These are phyloP conservation scores for Jatropha podagrica DNA, from an alignment of 441 rosid species.

Conservation along the genomic window DNA sequence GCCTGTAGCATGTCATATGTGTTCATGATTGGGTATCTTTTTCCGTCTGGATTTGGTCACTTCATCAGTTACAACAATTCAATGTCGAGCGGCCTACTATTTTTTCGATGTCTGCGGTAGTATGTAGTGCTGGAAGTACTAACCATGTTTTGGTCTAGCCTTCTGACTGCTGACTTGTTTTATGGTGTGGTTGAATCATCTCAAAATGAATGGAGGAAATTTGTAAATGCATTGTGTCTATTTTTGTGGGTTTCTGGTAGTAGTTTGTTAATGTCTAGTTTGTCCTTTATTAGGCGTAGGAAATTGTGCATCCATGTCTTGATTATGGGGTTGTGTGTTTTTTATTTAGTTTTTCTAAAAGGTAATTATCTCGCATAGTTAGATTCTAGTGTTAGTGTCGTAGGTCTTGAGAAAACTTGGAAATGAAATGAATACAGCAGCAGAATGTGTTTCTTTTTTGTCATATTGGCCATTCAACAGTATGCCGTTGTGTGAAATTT, in stretches of 20 bases:
- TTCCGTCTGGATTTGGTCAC: neutral
- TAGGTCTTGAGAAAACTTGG: too few species aligned
- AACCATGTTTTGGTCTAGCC: neutral
- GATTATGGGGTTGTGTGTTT: slow-evolving; percentile 2
- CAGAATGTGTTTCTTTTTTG: too few species aligned
- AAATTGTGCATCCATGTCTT: neutral
- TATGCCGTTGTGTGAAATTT: too few species aligned
- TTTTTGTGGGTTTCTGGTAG: neutral
- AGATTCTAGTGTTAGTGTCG: too few species aligned
- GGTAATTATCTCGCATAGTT: too few species aligned
- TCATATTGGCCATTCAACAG: too few species aligned
- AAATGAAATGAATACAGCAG: too few species aligned
- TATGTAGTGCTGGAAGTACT: slow-evolving; percentile 1
- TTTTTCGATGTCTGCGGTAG: neutral
- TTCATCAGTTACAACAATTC: neutral
- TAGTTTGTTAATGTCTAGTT: neutral
- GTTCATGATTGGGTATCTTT: neutral
- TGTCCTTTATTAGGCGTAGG: neutral
- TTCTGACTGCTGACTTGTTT: neutral
- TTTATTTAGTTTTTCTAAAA: neutral
- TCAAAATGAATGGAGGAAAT: neutral
- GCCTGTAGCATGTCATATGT: neutral
- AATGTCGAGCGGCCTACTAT: neutral
- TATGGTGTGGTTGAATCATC: neutral
- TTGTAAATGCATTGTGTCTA: slow-evolving; percentile 1